A percentile compares a stretch with the other conserved stretches of the same genome.
Evolutionary conservation across 148 eudicot genomes (phyloP).

Genomic region (Rhododendron griersonianum): DNA sequence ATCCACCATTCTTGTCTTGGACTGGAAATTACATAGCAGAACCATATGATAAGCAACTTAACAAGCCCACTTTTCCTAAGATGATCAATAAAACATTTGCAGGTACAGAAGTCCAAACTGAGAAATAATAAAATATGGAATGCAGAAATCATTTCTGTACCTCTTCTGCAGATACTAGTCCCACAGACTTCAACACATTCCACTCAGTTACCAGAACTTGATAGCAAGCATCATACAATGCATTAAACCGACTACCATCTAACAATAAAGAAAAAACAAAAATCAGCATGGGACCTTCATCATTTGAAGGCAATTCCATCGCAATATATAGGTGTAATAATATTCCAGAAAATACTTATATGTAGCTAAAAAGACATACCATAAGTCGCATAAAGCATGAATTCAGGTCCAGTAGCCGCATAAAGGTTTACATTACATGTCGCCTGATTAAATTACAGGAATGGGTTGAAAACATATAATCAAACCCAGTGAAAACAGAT

Average conservation of each 20-base stretch:
- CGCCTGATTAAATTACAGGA: not conserved
- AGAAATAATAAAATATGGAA: not conserved
- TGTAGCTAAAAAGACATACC: not conserved
- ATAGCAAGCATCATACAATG: slow-evolving; percentile 42
- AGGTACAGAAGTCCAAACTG: not conserved
- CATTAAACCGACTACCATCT: slow-evolving; percentile 28
- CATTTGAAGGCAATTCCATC: not conserved
- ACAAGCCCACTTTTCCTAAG: not conserved
- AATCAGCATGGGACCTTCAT: not conserved
- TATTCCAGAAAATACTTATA: not conserved
- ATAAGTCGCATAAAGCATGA: not conserved
- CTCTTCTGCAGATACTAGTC: slow-evolving; percentile 36
- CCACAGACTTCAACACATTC: slow-evolving; percentile 37
- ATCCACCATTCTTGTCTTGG: slow-evolving; percentile 36
- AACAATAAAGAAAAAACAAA: slow-evolving; percentile 4
- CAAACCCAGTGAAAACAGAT: slow-evolving; percentile 1
- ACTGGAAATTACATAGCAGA: slow-evolving; percentile 23
- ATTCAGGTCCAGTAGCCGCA: not conserved
- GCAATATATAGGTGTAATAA: not conserved
- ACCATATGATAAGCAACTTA: slow-evolving; percentile 4
- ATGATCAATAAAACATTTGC: not conserved
- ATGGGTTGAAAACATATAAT: not conserved
- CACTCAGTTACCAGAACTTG: slow-evolving; percentile 52
- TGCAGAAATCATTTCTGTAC: slow-evolving; percentile 13
- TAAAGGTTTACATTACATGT: not conserved